phyloP scores from a whole-genome alignment of 345 rosid genomes.

The Dimocarpus longan region DNA sequence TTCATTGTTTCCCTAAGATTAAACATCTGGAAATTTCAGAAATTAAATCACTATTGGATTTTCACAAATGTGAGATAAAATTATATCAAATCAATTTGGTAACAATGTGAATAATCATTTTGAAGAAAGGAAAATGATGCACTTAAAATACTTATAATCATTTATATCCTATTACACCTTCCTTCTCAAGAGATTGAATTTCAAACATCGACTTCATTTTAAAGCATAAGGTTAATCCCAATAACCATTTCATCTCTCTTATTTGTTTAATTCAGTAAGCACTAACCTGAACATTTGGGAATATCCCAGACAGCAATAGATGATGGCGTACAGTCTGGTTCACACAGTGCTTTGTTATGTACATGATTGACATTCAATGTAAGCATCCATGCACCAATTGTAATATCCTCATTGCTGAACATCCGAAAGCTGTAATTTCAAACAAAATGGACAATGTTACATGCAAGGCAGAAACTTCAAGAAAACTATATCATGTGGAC shows the following conservation, averaged over 20 bases:
- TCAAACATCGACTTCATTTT: background rate
- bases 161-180: background rate
- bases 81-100: background rate
- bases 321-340: constrained; percentile 64
- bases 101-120: background rate
- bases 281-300: constrained; percentile 92
- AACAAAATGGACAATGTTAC: constrained; percentile 7
- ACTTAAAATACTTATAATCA: background rate
- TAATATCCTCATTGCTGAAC: constrained; percentile 97
- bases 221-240: background rate
- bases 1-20: background rate
- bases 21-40: background rate
- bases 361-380: constrained; percentile 95
- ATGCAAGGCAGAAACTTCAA: background rate
- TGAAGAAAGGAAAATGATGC: background rate
- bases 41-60: background rate
- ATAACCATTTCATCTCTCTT: constrained; percentile 9
- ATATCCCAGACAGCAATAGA: constrained; percentile 93
- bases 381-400: constrained; percentile 97
- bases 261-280: constrained; percentile 12
- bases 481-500: background rate
- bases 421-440: constrained; percentile 74
- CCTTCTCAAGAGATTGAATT: background rate
- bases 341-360: constrained; percentile 64
- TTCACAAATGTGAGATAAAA: background rate